Percentiles rank a stretch among this genome's conserved stretches.
These are phyloP conservation scores for Silene vulgaris DNA, from an alignment of 179 eudicot species.

Conservation along the genomic window DNA sequence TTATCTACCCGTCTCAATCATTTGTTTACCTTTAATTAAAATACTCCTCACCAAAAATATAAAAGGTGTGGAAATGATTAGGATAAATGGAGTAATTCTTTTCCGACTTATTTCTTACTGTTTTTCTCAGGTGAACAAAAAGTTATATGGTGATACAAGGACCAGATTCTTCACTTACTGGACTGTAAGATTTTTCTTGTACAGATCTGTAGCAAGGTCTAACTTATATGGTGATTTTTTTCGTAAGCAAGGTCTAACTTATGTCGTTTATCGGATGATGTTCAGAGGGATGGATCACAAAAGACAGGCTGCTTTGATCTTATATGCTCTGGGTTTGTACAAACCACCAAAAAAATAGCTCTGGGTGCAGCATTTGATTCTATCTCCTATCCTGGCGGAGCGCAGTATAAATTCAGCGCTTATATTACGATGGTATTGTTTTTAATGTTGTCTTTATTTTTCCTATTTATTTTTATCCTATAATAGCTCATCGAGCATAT, in stretches of 20 bases:
- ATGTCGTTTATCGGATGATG: neutral
- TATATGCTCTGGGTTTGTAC: conserved; percentile 67
- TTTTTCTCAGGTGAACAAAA: conserved; percentile 54
- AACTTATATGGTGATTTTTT: neutral
- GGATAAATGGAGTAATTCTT: no score
- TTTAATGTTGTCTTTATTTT: neutral
- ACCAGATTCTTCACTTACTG: conserved; percentile 53
- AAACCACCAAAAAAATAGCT: conserved; percentile 50
- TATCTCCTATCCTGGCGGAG: conserved; percentile 33
- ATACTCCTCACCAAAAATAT: no score
- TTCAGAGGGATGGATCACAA: conserved; percentile 42
- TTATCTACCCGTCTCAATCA: neutral
- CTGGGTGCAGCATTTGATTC: conserved; percentile 52
- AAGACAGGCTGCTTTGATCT: conserved; percentile 65
- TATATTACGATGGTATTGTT: conserved; percentile 34
- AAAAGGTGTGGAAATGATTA: no score
- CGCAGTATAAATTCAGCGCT: conserved; percentile 33
- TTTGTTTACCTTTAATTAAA: no score
- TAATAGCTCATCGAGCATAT: neutral
- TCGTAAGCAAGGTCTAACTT: neutral
- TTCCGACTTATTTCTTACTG: neutral
- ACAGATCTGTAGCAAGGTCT: neutral
- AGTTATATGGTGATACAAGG: conserved; percentile 48
- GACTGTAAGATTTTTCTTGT: conserved; percentile 44
- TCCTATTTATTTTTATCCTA: no score